Conservation (phyloP, 345 rosid genomes). For the Odontarrhena argentea region DNA sequence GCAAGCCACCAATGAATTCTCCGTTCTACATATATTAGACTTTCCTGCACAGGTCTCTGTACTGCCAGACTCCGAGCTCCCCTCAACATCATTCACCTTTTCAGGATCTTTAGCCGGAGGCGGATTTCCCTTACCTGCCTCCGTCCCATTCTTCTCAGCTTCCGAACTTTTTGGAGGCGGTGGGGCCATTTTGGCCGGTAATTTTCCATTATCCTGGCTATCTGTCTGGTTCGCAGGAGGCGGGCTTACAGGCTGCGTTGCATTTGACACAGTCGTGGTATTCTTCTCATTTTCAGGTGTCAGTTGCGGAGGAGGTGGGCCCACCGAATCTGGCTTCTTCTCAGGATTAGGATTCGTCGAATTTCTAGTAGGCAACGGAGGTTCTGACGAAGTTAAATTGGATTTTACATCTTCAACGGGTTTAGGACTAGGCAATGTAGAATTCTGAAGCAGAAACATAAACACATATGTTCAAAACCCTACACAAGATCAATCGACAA, state of each 20-base stretch:
- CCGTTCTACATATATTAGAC: slow-evolving; percentile 46
- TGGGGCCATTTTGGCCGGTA: slow-evolving; percentile 13
- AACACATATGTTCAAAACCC: slow-evolving; percentile 24
- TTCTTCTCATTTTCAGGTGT: slow-evolving; percentile 30
- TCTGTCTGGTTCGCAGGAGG: slow-evolving; percentile 38
- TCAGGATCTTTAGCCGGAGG: slow-evolving; percentile 26
- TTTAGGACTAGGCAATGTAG: slow-evolving; percentile 43
- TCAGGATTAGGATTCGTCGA: slow-evolving; percentile 39
- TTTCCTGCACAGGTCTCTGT: slow-evolving; percentile 54
- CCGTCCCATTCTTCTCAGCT: slow-evolving; percentile 32
- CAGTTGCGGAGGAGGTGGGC: slow-evolving; percentile 35
- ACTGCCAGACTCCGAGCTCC: slow-evolving; percentile 36
- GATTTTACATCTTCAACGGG: slow-evolving; percentile 25
- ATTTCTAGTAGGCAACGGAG: slow-evolving; percentile 20
- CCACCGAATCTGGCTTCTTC: slow-evolving; percentile 23
- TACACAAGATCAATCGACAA: background rate
- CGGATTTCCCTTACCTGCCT: background rate
- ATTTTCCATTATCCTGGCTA: slow-evolving; percentile 22
- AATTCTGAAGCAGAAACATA: slow-evolving; percentile 45
- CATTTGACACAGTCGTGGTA: slow-evolving; percentile 22
- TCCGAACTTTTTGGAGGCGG: slow-evolving; percentile 29
- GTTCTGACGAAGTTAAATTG: slow-evolving; percentile 36
- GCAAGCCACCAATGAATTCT: slow-evolving; percentile 54
- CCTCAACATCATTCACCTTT: slow-evolving; percentile 35
- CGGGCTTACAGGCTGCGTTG: slow-evolving; percentile 34